These are phyloP conservation scores for Hapsidospora chrysogenum DNA, from an alignment of 495 filamentous ascomycete genomes.

Conservation along the genomic window DNA sequence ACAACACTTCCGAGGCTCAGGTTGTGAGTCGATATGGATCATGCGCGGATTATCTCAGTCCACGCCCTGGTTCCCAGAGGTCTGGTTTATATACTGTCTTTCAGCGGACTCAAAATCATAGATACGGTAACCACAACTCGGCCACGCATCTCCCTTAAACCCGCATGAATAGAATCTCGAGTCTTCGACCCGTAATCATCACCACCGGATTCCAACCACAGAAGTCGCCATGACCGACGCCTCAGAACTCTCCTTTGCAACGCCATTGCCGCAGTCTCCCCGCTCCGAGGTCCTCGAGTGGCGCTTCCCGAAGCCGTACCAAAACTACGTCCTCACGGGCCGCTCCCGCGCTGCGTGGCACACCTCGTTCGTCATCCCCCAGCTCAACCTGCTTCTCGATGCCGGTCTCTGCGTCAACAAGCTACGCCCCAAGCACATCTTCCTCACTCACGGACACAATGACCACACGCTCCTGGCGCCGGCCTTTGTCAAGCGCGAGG, in stretches of 20 bases:
- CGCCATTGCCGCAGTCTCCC: constrained; percentile 15
- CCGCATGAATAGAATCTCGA: too few relatives aligned
- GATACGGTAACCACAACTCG: too few relatives aligned
- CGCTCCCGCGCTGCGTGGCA: constrained; percentile 23
- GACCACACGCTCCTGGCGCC: constrained; percentile 19
- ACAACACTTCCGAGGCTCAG: too few relatives aligned
- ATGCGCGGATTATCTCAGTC: too few relatives aligned
- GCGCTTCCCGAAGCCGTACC: constrained; percentile 18
- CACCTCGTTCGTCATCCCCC: constrained; percentile 22
- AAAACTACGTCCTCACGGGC: constrained; percentile 16
- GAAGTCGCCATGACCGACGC: not conserved
- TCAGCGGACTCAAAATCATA: too few relatives aligned
- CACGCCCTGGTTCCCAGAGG: too few relatives aligned
- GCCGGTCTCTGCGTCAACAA: constrained; percentile 18
- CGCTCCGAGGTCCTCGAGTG: constrained; percentile 21
- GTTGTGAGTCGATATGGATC: too few relatives aligned
- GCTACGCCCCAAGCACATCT: constrained; percentile 21
- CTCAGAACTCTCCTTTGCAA: constrained; percentile 10
- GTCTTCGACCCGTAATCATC: too few relatives aligned
- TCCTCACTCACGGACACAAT: constrained; percentile 23
- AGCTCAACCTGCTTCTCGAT: constrained; percentile 21
- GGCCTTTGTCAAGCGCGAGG: constrained; percentile 13
- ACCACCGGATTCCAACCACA: too few relatives aligned
- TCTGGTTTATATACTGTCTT: too few relatives aligned
- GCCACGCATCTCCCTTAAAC: too few relatives aligned